These are phyloP conservation scores for Diatrype stigma DNA, from an alignment of 2,329 filamentous ascomycete genomes.

Conservation along the genomic window DNA sequence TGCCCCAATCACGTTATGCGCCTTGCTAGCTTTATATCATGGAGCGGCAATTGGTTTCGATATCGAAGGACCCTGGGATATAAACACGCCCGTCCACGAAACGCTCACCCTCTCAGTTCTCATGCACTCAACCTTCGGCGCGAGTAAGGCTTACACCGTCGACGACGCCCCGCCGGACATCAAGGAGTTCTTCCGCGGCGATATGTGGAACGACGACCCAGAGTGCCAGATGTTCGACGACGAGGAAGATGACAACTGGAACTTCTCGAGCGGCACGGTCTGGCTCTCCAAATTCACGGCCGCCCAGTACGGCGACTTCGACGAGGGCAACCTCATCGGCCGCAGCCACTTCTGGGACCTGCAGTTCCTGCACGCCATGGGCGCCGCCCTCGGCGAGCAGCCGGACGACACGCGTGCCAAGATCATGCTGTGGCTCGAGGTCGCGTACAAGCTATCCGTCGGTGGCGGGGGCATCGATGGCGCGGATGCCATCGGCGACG, in stretches of 20 bases:
- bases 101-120: constrained; percentile 5
- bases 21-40: not conserved
- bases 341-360: constrained; percentile 9
- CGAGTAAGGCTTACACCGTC: not conserved
- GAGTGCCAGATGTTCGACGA: constrained; percentile 7
- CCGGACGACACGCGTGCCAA: constrained; percentile 4
- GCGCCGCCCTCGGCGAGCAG: constrained; percentile 1
- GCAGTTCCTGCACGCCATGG: constrained; percentile 10
- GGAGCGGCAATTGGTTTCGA: not conserved
- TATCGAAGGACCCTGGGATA: not conserved
- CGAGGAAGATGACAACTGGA: not conserved
- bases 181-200: constrained; percentile 9
- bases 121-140: not conserved
- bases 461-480: not conserved
- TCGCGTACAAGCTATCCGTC: constrained; percentile 8
- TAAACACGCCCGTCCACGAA: constrained; percentile 5
- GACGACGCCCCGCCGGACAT: not conserved
- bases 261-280: not conserved
- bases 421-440: constrained; percentile 8
- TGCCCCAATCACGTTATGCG: not conserved
- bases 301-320: not conserved
- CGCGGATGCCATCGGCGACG: not conserved
- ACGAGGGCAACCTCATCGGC: constrained; percentile 2
- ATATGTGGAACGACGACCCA: constrained; percentile 11
- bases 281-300: not conserved